Base-by-base conservation (phyloP, 2,329 filamentous ascomycete species). In the Talaromyces sp. region DNA sequence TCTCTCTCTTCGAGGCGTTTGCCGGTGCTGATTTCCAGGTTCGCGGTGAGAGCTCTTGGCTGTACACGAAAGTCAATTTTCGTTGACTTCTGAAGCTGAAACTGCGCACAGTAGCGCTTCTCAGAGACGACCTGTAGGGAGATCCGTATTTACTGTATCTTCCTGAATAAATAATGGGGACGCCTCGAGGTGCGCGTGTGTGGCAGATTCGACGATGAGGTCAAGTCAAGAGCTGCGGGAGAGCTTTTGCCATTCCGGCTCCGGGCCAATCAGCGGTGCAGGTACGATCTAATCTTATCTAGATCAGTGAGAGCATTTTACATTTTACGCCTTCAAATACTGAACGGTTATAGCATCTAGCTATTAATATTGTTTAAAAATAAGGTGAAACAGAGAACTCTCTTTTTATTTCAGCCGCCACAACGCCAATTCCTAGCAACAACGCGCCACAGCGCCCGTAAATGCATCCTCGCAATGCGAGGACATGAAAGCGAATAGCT, bases 271-370 rank as follows among this genome's bases (percentile, higher is more conserved):
- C 1, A 56, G 2, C 2, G 6, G 1, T 1, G 34, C n/a, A 8
- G 28, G 44, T 33, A 47, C 57, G 53, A 61, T 61, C 60, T 61
- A 53, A 61, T 61, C 60, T 57, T 50, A 61, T 61, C 59, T 40
- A 40, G 16, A 40, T 40, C 36, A 40, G 36, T 16, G n/a, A n/a
- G 36, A 40, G 36, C 23, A 23, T 36, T 36, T 12, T 36, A 7
- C 12, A 36, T 36, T 8, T 12, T 47, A 18, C 10, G 42, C n/a
- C n/a, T 47, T 18, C 23, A 6, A 47, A 27, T 12, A 47, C 8
- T 16, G 23, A 47, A 47, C 23, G 7, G 7, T 12, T 1, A 27
- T 23, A 47, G 4, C 18, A 23, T 47, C 5, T 47, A 40, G 44
- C 7, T 47, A 47, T 7, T 27, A 23, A 6, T 10, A 4, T 47